Evolutionary conservation across 805 yeast genomes (phyloP).

Genomic region (Cyberlindnera mrakii): DNA sequence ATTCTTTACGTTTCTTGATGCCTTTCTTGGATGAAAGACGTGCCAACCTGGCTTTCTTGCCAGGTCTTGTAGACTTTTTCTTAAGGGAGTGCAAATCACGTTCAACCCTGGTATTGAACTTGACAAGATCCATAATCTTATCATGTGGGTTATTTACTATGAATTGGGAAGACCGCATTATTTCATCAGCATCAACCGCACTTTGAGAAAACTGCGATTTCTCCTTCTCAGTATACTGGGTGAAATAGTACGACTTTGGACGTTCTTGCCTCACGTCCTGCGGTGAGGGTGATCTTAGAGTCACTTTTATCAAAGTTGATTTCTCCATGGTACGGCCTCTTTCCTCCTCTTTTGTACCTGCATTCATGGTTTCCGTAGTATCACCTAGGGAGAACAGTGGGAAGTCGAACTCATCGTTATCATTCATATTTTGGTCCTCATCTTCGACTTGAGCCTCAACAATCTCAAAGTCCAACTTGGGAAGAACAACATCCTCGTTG

Average conservation of each 20-base stretch:
- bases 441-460: conserved; percentile 10
- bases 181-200: conserved; percentile 18
- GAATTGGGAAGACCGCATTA: conserved; percentile 1
- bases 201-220: conserved; percentile 4
- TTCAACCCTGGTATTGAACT: conserved; percentile 13
- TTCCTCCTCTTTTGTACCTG: conserved; percentile 6
- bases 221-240: conserved; percentile 6
- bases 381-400: conserved; percentile 24
- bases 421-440: neutral
- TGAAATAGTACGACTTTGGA: conserved; percentile 19
- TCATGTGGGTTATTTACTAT: conserved; percentile 6
- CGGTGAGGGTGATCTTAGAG: conserved; percentile 22
- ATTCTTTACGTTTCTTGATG: conserved; percentile 6
- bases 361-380: no score
- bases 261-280: conserved; percentile 17
- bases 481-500: conserved; percentile 15
- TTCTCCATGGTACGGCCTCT: conserved; percentile 10
- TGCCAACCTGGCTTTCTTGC: conserved; percentile 20
- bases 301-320: conserved; percentile 10
- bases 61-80: conserved; percentile 18
- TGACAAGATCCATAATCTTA: conserved; percentile 11
- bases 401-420: conserved; percentile 19
- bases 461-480: conserved; percentile 23
- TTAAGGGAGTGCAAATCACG: conserved; percentile 5
- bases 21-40: conserved; percentile 8